A percentile compares a stretch with the other conserved stretches of the same genome.
These are phyloP conservation scores for Aspergillus sp. DNA, from an alignment of 2,329 filamentous ascomycete species.

Conservation along the genomic window DNA sequence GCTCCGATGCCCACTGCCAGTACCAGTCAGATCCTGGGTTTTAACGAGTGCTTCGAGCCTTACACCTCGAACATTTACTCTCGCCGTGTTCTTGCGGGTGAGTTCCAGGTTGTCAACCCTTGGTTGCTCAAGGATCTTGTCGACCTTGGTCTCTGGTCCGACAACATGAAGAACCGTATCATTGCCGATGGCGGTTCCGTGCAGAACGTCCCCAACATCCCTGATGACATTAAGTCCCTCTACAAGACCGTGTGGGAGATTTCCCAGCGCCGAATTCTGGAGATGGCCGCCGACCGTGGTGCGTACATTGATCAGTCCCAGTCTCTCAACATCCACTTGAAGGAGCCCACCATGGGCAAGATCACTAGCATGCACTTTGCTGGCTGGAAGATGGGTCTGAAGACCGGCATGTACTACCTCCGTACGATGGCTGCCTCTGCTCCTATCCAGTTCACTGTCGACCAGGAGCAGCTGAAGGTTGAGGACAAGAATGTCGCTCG, in stretches of 20 bases:
- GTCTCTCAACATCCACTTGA: slow-evolving; percentile 99
- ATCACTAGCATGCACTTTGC: slow-evolving; percentile 99
- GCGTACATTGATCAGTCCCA: slow-evolving; percentile 99
- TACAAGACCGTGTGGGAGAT: slow-evolving; percentile 99
- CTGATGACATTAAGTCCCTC: slow-evolving; percentile 88
- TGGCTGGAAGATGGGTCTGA: slow-evolving; percentile 97
- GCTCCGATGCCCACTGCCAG: slow-evolving; percentile 98
- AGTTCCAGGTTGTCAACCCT: slow-evolving; percentile 99
- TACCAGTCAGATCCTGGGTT: slow-evolving; percentile 95
- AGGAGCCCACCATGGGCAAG: slow-evolving; percentile 99
- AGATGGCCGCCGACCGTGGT: slow-evolving; percentile 98
- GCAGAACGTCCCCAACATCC: slow-evolving; percentile 96
- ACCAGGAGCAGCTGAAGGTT: slow-evolving; percentile 90
- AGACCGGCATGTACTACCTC: slow-evolving; percentile 99
- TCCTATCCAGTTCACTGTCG: slow-evolving; percentile 98
- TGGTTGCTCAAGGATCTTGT: slow-evolving; percentile 98
- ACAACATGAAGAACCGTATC: slow-evolving; percentile 99
- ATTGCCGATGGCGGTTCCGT: slow-evolving; percentile 95
- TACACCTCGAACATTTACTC: slow-evolving; percentile 99
- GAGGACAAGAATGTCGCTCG: slow-evolving; percentile 76
- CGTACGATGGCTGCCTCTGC: slow-evolving; percentile 95
- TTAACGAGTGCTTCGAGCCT: slow-evolving; percentile 99
- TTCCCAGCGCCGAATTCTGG: slow-evolving; percentile 88
- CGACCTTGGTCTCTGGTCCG: slow-evolving; percentile 96
- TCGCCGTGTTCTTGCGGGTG: slow-evolving; percentile 92